These are phyloP conservation scores for Lichtheimia hyalospora DNA, from an alignment of 371 early-diverging fungal genomes.

Conservation along the genomic window DNA sequence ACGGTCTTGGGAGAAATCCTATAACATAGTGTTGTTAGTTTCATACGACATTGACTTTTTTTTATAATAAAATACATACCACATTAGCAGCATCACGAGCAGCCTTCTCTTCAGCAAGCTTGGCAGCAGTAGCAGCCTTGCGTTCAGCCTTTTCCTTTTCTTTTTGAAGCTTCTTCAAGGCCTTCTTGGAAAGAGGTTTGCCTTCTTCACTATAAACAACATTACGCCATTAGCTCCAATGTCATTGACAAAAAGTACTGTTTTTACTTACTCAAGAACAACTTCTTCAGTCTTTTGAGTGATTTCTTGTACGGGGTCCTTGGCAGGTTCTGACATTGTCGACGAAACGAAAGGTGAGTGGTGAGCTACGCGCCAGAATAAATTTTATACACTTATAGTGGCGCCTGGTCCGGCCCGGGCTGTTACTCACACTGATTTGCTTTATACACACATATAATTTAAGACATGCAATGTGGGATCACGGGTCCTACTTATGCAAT, in stretches of 20 bases:
- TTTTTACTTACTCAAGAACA: conserved; percentile 11
- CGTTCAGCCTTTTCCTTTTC: conserved; percentile 85
- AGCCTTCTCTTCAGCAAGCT: conserved; percentile 85
- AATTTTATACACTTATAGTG: conserved; percentile 3
- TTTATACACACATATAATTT: too few relatives aligned
- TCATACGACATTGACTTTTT: not conserved
- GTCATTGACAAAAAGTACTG: not conserved
- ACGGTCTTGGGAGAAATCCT: conserved; percentile 79
- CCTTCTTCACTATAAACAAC: conserved; percentile 70
- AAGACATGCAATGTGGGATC: too few relatives aligned
- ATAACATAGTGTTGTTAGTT: not conserved
- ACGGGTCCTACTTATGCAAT: too few relatives aligned
- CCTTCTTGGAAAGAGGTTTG: conserved; percentile 89
- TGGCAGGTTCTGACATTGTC: conserved; percentile 10
- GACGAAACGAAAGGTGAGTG: not conserved
- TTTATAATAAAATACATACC: conserved; percentile 29
- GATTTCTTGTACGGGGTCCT: conserved; percentile 11
- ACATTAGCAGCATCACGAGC: conserved; percentile 72
- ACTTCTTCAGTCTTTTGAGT: conserved; percentile 14
- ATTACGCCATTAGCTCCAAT: not conserved
- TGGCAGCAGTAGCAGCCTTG: conserved; percentile 77
- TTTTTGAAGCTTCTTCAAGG: conserved; percentile 91
- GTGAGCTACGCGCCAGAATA: not conserved
- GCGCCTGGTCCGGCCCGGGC: too few relatives aligned
- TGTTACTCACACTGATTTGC: too few relatives aligned